A percentile compares a stretch with the other conserved stretches of the same genome.
phyloP scores from a whole-genome alignment of 129 eudicot species.

The Centella asiatica region DNA sequence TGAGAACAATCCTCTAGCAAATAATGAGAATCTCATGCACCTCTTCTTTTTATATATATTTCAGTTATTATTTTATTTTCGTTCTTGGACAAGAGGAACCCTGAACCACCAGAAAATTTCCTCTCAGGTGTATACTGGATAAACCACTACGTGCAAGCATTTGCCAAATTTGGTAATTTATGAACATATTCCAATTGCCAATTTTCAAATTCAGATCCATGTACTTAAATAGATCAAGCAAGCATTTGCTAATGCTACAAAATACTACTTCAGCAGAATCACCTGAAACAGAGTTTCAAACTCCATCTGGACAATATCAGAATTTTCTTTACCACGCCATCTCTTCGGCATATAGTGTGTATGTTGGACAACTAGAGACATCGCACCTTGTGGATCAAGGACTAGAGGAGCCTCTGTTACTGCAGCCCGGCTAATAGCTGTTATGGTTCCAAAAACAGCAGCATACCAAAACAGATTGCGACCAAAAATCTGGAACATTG shows the following conservation, averaged over 20 bases:
- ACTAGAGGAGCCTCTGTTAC: conserved; percentile 72
- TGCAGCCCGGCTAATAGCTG: conserved; percentile 93
- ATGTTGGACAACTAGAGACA: conserved; percentile 74
- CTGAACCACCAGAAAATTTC: too few species aligned
- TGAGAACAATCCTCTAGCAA: not conserved
- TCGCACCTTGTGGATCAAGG: conserved; percentile 75
- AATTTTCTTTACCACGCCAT: conserved; percentile 86
- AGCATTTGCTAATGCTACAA: not conserved
- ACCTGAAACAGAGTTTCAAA: conserved; percentile 96
- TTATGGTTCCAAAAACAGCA: conserved; percentile 91
- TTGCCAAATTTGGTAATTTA: too few species aligned
- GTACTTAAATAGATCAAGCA: not conserved
- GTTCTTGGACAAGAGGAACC: too few species aligned
- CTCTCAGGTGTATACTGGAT: too few species aligned
- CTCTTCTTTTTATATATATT: not conserved
- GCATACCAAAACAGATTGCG: conserved; percentile 95
- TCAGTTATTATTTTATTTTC: too few species aligned
- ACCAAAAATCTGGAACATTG: conserved; percentile 64
- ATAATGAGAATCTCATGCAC: not conserved
- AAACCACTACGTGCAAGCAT: too few species aligned
- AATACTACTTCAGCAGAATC: conserved; percentile 6
- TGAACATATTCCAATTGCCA: too few species aligned
- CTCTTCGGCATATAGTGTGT: conserved; percentile 94
- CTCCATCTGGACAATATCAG: conserved; percentile 59
- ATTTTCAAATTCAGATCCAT: not conserved